Evolutionary conservation across 257 asterid species (phyloP), one percentile per base, ranked within the genome.

Genomic region (Verbena officinalis): DNA sequence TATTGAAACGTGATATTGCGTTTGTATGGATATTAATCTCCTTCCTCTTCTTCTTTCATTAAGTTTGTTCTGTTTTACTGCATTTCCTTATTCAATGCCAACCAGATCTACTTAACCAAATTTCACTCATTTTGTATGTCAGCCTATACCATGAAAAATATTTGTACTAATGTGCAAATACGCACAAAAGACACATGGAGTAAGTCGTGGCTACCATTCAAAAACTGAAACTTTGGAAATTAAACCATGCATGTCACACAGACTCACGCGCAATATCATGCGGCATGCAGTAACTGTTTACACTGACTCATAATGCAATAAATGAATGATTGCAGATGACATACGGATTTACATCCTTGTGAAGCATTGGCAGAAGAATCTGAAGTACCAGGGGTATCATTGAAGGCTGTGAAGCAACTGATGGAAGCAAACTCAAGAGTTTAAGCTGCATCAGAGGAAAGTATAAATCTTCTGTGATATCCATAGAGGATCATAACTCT

Each of bases 341-440:
- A 39, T 90, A 94, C 99, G 86, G 84, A 74, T 90, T 81, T 33
- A 71, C 84, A 62, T 88, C 89, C 60, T 78, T 81, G 75, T 82
- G 95, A 77, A 94, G 96, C 97, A 94, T 94, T 61, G 99, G 97
- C 73, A 75, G 70, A 67, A 94, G 78, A 72, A 93, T 81, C 89
- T 94, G 99, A 83, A 84, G 83, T 67, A 86, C 53, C 67, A 94
- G 80, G 13, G 97, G 97, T 43, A 81, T 75, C 96, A 94, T 88
- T 45, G 97, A 95, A 68, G 95, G 76, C 75, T 90, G 92, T 48
- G 97, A 83, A 71, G 92, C 96, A 74, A 86, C 87, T 59, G 95
- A 81, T 9, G 99, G 95, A 51, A 94, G 91, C 86, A 84, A 63
- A 30, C 80, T 81, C 87, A 90, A 75, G 64, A 94, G 86, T 76